phyloP scores from a whole-genome alignment of 768 basidiomycete species.

The Chalciporus pseudorubinellus region DNA sequence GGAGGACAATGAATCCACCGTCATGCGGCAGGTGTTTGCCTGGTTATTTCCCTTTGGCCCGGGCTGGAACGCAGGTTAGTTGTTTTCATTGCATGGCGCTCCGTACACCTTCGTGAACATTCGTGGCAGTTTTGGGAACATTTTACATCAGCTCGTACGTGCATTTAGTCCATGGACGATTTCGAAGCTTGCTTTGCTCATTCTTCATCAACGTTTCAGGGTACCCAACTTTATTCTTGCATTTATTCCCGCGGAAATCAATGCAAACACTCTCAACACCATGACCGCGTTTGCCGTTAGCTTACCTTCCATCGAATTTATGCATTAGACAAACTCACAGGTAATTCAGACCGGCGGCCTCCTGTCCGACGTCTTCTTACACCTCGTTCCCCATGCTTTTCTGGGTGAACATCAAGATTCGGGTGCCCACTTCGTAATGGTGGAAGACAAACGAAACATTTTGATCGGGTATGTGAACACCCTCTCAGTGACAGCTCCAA shows the following conservation, averaged over 20 bases:
- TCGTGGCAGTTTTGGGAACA: slow-evolving; percentile 67
- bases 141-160: slow-evolving; percentile 96
- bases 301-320: slow-evolving; percentile 11
- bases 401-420: slow-evolving; percentile 81
- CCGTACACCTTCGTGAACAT: slow-evolving; percentile 22
- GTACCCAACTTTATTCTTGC: slow-evolving; percentile 94
- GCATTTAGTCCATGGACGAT: slow-evolving; percentile 9
- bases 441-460: slow-evolving; percentile 90
- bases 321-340: slow-evolving; percentile 17
- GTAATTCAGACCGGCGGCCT: slow-evolving; percentile 75
- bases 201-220: slow-evolving; percentile 41
- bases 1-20: slow-evolving; percentile 63
- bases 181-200: slow-evolving; percentile 19
- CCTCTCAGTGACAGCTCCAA: slow-evolving; percentile 2
- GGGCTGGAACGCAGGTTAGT: slow-evolving; percentile 74
- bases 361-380: slow-evolving; percentile 89
- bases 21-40: slow-evolving; percentile 77
- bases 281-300: slow-evolving; percentile 92
- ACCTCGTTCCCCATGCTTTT: slow-evolving; percentile 89
- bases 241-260: slow-evolving; percentile 88
- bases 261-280: slow-evolving; percentile 80
- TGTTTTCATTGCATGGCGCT: slow-evolving; percentile 1
- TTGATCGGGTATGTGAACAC: slow-evolving; percentile 65
- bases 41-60: slow-evolving; percentile 89
- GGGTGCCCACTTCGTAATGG: slow-evolving; percentile 75